Percentiles rank a stretch among this genome's conserved stretches.
Conservation (phyloP, 2,329 filamentous ascomycete species). For the Cytospora chrysosperma region DNA sequence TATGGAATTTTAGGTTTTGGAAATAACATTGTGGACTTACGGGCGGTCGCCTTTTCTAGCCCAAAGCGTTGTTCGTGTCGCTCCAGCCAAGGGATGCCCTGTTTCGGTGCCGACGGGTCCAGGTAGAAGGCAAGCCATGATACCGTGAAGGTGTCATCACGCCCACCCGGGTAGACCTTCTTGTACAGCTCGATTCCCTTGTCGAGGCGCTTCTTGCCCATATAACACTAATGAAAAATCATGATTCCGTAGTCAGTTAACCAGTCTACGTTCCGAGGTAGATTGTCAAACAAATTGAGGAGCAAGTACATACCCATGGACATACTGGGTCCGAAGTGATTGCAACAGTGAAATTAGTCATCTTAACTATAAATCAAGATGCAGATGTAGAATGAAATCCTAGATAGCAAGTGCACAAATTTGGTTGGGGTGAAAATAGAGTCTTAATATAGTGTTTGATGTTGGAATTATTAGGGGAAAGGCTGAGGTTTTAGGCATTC, state of each 20-base stretch:
- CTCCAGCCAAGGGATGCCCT: constrained; percentile 44
- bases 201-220: constrained; percentile 76
- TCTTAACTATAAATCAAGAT: too few species aligned
- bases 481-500: too few species aligned
- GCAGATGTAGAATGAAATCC: too few species aligned
- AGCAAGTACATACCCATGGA: constrained; percentile 49
- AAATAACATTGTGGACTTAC: neutral
- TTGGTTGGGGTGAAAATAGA: too few species aligned
- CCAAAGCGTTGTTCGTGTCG: constrained; percentile 67
- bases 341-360: constrained; percentile 74
- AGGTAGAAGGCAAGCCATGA: constrained; percentile 80
- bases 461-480: too few species aligned
- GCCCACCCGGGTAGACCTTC: constrained; percentile 55
- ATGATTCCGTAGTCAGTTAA: constrained; percentile 37
- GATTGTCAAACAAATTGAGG: too few species aligned
- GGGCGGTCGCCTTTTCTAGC: constrained; percentile 45
- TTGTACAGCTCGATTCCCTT: constrained; percentile 68
- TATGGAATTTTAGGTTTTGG: neutral
- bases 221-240: constrained; percentile 54
- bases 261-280: constrained; percentile 24
- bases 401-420: too few species aligned
- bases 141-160: constrained; percentile 68
- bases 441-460: too few species aligned
- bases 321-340: constrained; percentile 79
- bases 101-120: constrained; percentile 59